Conservation (phyloP, 2,329 filamentous ascomycete genomes). For the Ophiocordyceps camponoti-saundersi region DNA sequence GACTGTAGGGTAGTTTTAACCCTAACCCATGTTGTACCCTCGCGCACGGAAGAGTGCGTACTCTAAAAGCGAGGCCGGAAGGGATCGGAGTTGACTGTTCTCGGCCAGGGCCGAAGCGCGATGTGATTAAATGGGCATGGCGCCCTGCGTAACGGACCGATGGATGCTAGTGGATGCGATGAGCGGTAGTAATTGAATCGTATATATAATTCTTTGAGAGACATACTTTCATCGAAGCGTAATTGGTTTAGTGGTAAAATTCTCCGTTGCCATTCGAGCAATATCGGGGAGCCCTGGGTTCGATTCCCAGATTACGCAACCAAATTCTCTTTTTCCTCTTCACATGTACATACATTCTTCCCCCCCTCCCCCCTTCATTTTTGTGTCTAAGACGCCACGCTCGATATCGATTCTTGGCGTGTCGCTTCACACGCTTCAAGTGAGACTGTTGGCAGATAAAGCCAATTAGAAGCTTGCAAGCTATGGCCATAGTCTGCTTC, state of each 20-base stretch:
- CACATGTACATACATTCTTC: too few relatives aligned
- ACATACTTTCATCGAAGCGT: background rate
- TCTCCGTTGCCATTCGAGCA: conserved; percentile 2
- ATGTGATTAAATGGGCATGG: too few relatives aligned
- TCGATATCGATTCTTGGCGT: too few relatives aligned
- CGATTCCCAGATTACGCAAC: conserved; percentile 2
- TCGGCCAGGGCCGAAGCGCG: too few relatives aligned
- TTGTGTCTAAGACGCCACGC: background rate
- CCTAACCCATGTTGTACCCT: too few relatives aligned
- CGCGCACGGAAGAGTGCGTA: too few relatives aligned
- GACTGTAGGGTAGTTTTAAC: too few relatives aligned
- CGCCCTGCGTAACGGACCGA: too few relatives aligned
- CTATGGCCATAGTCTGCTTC: background rate
- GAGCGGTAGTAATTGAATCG: too few relatives aligned
- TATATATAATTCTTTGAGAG: background rate
- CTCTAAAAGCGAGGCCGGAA: too few relatives aligned
- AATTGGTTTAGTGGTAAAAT: conserved; percentile 3
- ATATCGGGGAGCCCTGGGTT: conserved; percentile 2
- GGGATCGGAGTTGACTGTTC: too few relatives aligned
- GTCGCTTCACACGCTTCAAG: background rate
- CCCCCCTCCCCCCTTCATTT: background rate
- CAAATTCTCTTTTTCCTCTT: background rate
- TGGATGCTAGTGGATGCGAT: background rate
- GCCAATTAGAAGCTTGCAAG: too few relatives aligned
- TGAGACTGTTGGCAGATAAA: background rate